Conservation (phyloP, 345 rosid species). For the Mangifera indica region DNA sequence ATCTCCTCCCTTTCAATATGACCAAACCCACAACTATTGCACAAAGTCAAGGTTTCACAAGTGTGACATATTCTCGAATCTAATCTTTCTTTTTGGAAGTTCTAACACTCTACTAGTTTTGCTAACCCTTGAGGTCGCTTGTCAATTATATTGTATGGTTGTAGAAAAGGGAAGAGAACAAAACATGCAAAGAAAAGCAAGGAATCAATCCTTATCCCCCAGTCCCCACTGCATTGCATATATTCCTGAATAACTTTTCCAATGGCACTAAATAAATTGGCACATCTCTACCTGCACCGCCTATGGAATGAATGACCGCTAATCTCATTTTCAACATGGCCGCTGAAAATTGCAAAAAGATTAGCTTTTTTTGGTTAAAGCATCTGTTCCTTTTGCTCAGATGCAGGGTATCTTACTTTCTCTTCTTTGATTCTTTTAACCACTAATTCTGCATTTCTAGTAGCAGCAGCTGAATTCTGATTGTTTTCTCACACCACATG, state of each 20-base stretch:
- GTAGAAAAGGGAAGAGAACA: neutral
- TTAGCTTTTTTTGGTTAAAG: neutral
- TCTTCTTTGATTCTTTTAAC: neutral
- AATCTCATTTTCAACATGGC: neutral
- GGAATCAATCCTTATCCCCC: slow-evolving; percentile 20
- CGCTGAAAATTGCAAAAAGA: neutral
- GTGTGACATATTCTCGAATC: no score
- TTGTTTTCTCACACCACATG: no score
- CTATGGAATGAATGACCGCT: neutral
- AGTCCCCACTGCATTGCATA: neutral
- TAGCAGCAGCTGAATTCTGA: neutral
- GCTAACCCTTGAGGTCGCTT: no score
- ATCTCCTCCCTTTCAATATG: no score
- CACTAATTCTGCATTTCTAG: neutral
- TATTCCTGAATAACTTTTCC: neutral
- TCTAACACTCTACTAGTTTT: no score
- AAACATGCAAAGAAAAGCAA: neutral
- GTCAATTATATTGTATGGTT: neutral
- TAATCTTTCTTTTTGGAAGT: no score
- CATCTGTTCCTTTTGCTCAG: neutral
- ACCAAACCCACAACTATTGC: no score
- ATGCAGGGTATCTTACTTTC: neutral
- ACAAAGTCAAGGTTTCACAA: no score
- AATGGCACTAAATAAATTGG: neutral
- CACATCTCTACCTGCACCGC: neutral